Base-by-base conservation (phyloP, 1,284 basidiomycete species). In the Cystobasidium pallidum region DNA sequence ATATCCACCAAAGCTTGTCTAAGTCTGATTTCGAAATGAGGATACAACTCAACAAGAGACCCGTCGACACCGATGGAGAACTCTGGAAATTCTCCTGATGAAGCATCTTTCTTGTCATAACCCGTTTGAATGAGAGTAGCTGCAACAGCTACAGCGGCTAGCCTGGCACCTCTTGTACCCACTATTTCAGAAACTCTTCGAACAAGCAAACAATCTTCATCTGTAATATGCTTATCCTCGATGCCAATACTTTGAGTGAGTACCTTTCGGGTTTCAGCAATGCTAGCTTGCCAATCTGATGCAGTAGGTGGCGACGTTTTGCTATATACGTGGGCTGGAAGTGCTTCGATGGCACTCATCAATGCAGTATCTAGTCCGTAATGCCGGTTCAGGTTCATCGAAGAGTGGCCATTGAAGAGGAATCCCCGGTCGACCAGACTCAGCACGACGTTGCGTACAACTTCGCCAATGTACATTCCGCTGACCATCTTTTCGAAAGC, bases 401-500 rank as follows among this genome's bases (percentile, higher is more conserved):
- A 90, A 0, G 89, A 88, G 77, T 86, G 87, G 2, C 96, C 95
- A 71, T 84, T 82, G 82, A 99, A 97, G 34, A 98, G 84, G 21
- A 84, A 75, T 28, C 82, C 80, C 57, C 80, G 87, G 80, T 98
- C 95, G 78, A 98, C 86, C 74, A 99, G 84, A 73, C 92, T 86
- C 34, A 95, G 84, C 58, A 98, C 84, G 75, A 96, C 84, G 78
- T 91, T 91, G 61, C 95, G 89, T 24, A 89, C 87, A 76, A 98
- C 88, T 82, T 99, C 95, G 72, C 95, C 95, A 47, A 98, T 87
- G 82, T 99, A 98, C 94, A 99, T 98, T 73, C 96, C 96, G 2
- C 93, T 96, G 76, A 99, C 91, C 84, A 97, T 93, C 84, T 99
- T 99, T 82, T 99, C 96, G 79, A 94, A 99, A 1, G 91, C 90